Conservation (phyloP, 345 rosid species). For the Mercurialis annua region DNA sequence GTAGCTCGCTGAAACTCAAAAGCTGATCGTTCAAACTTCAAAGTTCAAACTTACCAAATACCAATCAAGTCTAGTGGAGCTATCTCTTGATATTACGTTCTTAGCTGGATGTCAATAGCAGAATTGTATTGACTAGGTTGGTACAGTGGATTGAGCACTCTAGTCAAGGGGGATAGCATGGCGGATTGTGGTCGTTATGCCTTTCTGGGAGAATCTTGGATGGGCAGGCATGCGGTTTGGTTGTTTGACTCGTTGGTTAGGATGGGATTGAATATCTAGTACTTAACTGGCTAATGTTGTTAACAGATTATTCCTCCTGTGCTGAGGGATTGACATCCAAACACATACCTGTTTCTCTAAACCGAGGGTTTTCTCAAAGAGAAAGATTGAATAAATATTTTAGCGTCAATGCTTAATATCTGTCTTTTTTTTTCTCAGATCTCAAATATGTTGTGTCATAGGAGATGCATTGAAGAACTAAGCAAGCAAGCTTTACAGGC, state of each 20-base stretch:
- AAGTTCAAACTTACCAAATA: too few relatives aligned
- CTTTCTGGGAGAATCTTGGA: not conserved
- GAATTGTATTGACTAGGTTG: not conserved
- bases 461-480: not conserved
- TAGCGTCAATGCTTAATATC: constrained; percentile 1
- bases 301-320: not conserved
- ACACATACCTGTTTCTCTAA: not conserved
- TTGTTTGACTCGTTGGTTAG: not conserved
- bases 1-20: not conserved
- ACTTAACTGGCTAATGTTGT: constrained; percentile 15
- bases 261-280: constrained; percentile 20
- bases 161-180: not conserved
- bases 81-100: not conserved
- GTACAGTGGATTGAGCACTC: not conserved
- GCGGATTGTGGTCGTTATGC: not conserved
- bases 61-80: too few relatives aligned
- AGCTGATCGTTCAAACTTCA: not conserved
- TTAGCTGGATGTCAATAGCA: not conserved
- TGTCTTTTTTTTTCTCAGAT: not conserved
- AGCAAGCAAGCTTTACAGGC: not conserved
- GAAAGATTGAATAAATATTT: constrained; percentile 14
- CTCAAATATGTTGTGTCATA: not conserved
- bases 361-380: too few relatives aligned
- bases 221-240: not conserved
- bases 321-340: not conserved